Conservation (phyloP, 805 yeast species). For the Candida nanaspora region DNA sequence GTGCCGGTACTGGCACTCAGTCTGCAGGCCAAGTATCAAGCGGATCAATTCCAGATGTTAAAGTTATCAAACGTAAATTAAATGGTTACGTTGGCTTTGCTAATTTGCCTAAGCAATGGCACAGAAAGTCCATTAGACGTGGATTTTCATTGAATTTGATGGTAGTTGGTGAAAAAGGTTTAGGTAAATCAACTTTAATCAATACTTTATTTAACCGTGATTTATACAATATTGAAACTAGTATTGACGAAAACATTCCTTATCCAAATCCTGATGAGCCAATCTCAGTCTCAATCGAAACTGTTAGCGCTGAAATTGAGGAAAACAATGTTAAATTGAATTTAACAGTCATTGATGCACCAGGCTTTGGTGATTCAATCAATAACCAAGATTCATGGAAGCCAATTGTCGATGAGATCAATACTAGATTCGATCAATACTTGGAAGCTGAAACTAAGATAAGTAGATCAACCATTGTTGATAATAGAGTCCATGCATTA, state of each 20-base stretch:
- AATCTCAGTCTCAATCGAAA: constrained; percentile 47
- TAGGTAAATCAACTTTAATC: constrained; percentile 88
- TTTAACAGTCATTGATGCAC: constrained; percentile 79
- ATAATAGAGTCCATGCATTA: constrained; percentile 87
- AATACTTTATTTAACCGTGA: constrained; percentile 80
- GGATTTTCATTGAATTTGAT: constrained; percentile 86
- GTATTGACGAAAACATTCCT: constrained; percentile 14
- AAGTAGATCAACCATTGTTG: constrained; percentile 62
- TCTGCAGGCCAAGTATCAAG: no score
- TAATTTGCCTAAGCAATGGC: constrained; percentile 98
- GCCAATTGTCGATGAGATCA: constrained; percentile 87
- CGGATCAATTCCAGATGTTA: constrained; percentile 34
- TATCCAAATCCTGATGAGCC: constrained; percentile 38
- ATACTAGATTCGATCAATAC: constrained; percentile 76
- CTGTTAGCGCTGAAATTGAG: constrained; percentile 67
- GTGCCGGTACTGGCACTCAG: no score
- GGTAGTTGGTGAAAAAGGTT: constrained; percentile 87
- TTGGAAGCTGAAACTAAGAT: constrained; percentile 86
- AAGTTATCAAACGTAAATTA: constrained; percentile 73
- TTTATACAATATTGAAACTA: constrained; percentile 30
- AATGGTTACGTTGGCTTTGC: constrained; percentile 96
- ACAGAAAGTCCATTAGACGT: constrained; percentile 80
- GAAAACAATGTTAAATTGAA: constrained; percentile 89
- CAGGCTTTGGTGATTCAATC: constrained; percentile 90
- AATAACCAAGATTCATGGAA: constrained; percentile 78